Evolutionary conservation across 805 yeast genomes (phyloP).

Genomic region (Schwanniomyces pseudopolymorphus): DNA sequence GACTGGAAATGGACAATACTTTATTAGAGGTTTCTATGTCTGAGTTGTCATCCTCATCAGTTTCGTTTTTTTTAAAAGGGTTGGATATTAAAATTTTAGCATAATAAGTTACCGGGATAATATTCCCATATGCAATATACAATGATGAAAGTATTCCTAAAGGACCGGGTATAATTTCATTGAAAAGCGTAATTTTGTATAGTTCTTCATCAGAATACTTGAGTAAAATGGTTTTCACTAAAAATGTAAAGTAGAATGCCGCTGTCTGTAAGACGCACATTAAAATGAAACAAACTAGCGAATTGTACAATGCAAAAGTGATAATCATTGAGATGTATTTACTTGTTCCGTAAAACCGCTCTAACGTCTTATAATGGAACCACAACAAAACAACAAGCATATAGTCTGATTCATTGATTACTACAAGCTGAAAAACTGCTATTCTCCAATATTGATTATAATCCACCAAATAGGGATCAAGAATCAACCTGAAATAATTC

Average conservation of each 20-base stretch:
- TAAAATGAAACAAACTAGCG: constrained; percentile 33
- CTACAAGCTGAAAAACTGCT: constrained; percentile 48
- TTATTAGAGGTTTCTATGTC: constrained; percentile 6
- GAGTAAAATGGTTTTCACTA: constrained; percentile 11
- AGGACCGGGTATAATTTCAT: constrained; percentile 39
- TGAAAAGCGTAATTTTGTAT: constrained; percentile 29
- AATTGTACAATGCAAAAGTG: constrained; percentile 49
- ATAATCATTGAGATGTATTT: constrained; percentile 50
- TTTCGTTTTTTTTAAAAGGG: constrained; percentile 10
- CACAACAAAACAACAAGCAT: constrained; percentile 43
- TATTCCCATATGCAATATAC: constrained; percentile 36
- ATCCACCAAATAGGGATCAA: constrained; percentile 54
- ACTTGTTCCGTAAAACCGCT: constrained; percentile 56
- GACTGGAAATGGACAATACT: constrained; percentile 31
- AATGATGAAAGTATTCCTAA: constrained; percentile 39
- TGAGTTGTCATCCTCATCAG: not conserved
- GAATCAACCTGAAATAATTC: constrained; percentile 40
- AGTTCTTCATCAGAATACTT: constrained; percentile 6
- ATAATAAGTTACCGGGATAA: constrained; percentile 33
- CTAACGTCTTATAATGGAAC: constrained; percentile 55
- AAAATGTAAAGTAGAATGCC: constrained; percentile 11
- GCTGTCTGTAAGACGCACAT: constrained; percentile 44
- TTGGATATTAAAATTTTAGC: constrained; percentile 30
- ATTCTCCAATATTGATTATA: constrained; percentile 62
- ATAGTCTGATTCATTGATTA: constrained; percentile 60